These are phyloP conservation scores for Alternaria triticina DNA, from an alignment of 2,329 filamentous ascomycete genomes.

Conservation along the genomic window DNA sequence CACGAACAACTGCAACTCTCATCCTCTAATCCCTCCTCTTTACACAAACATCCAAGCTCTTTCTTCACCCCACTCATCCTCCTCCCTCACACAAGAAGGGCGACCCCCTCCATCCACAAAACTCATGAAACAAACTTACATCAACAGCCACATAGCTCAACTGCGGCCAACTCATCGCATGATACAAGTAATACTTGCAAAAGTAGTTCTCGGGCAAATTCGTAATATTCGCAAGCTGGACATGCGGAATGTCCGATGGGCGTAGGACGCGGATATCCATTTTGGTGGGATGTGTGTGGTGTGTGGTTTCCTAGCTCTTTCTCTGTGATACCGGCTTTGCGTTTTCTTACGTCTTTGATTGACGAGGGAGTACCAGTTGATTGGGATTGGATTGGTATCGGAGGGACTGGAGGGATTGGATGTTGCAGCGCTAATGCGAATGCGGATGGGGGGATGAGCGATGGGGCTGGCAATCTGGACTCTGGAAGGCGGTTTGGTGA, in stretches of 20 bases:
- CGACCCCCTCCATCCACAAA: too few species aligned
- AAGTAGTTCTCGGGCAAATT: constrained; percentile 99
- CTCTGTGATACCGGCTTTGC: background rate
- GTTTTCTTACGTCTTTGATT: background rate
- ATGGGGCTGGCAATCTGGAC: background rate
- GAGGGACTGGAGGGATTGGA: too few species aligned
- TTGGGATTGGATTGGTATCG: background rate
- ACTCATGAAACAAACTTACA: too few species aligned
- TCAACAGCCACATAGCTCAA: constrained; percentile 96
- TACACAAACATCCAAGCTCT: too few species aligned
- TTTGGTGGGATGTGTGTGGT: background rate
- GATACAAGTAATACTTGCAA: constrained; percentile 99
- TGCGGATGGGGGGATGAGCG: background rate
- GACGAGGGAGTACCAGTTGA: background rate
- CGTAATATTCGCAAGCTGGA: constrained; percentile 98
- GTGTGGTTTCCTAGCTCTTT: constrained; percentile 1
- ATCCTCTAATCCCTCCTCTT: background rate
- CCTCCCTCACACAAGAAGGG: too few species aligned
- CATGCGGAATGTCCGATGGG: constrained; percentile 83
- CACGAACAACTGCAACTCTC: too few species aligned
- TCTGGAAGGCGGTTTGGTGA: background rate
- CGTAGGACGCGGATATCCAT: constrained; percentile 94
- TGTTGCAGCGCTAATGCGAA: constrained; percentile 4
- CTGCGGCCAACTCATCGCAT: constrained; percentile 97
- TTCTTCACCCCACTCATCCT: too few species aligned